Evolutionary conservation across 306 rosid species (phyloP), one percentile per base, ranked within the genome.

Genomic region (Ziziphus jujuba): DNA sequence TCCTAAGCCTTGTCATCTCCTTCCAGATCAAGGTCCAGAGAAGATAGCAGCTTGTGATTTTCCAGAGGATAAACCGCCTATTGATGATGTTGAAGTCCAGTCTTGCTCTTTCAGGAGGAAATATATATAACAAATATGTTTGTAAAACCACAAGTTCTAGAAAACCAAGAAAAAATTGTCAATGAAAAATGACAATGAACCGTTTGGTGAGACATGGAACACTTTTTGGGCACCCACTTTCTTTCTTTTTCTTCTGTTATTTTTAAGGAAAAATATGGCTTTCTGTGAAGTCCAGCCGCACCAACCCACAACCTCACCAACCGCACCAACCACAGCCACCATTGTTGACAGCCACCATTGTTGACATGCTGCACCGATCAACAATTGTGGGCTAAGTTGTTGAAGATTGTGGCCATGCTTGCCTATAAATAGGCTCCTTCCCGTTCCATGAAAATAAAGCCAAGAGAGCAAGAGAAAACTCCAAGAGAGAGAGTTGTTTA

Each of bases 1-100:
- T 61, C 93, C 96, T 9, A 55, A 4, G 52, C 86, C 96, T 2
- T 89, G 96, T 71, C 69, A 50, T 24, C 82, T 79, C 54, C 75
- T 89, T 77, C 67, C 75, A 28, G 88, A 76, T 47, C 88, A 86
- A 60, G 90, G 82, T 40, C 70, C 63, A 15, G 75, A 64, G 64
- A 77, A 66, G 28, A 13, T 50, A 8, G 75, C 56, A 44, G 47
- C 59, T 43, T 89, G 89, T 56, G 70, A 69, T 34, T 87, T 82
- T 77, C 96, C 92, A 25, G 83, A 84, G 61, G 87, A 83, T 1
- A 38, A 58, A 16, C 63, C 81, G 67, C 85, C 87, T 11, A 76
- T 79, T 1, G 87, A 89, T 47, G 66, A 79, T 56, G 54, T 87
- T 51, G 40, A 75, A 75, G 62, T 82, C 59, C 90, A 77, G 74